A percentile compares a stretch with the other conserved stretches of the same genome.
Conservation (phyloP, 257 asterid genomes). For the Petrea volubilis region DNA sequence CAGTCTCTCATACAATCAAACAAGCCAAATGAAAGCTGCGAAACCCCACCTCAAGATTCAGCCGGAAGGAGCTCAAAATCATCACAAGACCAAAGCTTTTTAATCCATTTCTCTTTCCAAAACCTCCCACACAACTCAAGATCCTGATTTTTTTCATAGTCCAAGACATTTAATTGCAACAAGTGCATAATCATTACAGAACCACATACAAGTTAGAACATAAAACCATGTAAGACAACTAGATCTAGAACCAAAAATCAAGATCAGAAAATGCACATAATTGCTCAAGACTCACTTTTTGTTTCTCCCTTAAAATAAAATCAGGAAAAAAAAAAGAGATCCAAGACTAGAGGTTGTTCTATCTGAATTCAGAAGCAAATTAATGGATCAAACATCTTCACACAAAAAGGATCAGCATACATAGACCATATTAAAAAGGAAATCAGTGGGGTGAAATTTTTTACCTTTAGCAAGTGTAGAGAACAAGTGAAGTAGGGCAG, state of each 20-base stretch:
- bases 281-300: background rate
- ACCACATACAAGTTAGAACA: background rate
- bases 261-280: background rate
- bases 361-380: background rate
- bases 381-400: background rate
- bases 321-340: background rate
- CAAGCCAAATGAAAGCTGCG: background rate
- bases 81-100: conserved; percentile 1
- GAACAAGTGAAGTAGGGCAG: conserved; percentile 3
- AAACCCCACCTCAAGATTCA: conserved; percentile 1
- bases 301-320: background rate
- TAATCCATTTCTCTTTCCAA: background rate
- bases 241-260: conserved; percentile 5
- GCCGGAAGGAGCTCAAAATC: background rate
- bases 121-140: background rate
- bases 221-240: background rate
- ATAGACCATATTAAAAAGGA: background rate
- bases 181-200: background rate
- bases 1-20: background rate
- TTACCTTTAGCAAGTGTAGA: conserved; percentile 8
- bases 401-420: background rate
- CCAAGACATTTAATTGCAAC: background rate
- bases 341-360: background rate
- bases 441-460: background rate
- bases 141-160: background rate